A percentile compares a stretch with the other conserved stretches of the same genome.
phyloP scores from a whole-genome alignment of 1,284 basidiomycete species.

The Wallemia hederae region DNA sequence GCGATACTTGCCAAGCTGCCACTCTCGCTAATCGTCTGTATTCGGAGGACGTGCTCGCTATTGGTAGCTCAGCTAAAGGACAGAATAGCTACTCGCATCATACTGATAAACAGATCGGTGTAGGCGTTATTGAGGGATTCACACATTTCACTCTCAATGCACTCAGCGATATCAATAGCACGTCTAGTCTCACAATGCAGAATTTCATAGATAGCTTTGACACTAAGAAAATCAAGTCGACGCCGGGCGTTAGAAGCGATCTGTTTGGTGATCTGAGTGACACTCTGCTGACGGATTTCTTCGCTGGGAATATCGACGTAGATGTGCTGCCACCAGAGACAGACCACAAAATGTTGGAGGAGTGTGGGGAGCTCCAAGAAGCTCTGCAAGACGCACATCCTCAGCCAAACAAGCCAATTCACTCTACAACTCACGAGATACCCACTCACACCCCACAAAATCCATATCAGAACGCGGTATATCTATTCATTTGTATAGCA shows the following conservation, averaged over 20 bases:
- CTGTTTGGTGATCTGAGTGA: constrained; percentile 36
- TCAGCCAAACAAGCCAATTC: not conserved
- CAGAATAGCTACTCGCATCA: constrained; percentile 60
- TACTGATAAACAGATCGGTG: constrained; percentile 73
- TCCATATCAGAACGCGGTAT: too few relatives aligned
- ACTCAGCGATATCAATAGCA: constrained; percentile 78
- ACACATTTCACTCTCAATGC: constrained; percentile 75
- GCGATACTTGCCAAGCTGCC: constrained; percentile 94
- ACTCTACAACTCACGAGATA: not conserved
- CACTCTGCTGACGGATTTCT: constrained; percentile 76
- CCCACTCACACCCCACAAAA: not conserved
- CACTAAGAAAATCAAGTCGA: constrained; percentile 41
- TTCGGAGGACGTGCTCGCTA: constrained; percentile 80
- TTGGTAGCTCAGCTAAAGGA: constrained; percentile 57
- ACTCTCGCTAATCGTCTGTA: constrained; percentile 86
- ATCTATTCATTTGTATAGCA: too few relatives aligned
- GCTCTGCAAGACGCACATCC: too few relatives aligned
- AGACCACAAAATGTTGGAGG: not conserved
- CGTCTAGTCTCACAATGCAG: constrained; percentile 44
- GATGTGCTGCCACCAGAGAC: constrained; percentile 20
- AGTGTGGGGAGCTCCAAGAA: too few relatives aligned
- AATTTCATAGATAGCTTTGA: constrained; percentile 63
- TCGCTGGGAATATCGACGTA: constrained; percentile 65
- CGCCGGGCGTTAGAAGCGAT: constrained; percentile 59
- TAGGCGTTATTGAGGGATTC: constrained; percentile 80